Evolutionary conservation across 176 grass and related monocot genomes (phyloP), one percentile per base, ranked within the genome.

Genomic region (Musa schizocarpa): DNA sequence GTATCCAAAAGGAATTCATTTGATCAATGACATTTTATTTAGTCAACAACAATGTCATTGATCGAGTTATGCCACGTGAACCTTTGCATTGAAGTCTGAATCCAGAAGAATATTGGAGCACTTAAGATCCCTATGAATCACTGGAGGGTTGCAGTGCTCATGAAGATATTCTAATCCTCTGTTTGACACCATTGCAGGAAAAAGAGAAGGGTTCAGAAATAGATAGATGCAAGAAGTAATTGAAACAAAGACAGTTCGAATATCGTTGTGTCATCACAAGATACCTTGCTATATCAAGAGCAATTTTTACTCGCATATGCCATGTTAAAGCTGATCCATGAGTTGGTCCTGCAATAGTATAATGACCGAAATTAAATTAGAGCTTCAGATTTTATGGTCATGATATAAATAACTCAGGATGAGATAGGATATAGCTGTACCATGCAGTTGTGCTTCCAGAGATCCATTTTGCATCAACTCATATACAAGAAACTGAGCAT

Each of bases 61-160:
- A 26, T 77, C 13, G 19, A n/a, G 27, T 50, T 50, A 25, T 50
- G 10, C 69, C 5, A 11, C 63, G 8, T 55, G 34, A 72, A 99
- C 95, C 95, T 94, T 99, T 13, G 95, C 86, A 73, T 86, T 92
- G 76, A 87, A 99, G 52, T 94, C 84, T 75, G 86, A 89, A 81
- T 94, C 91, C 72, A 99, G 82, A 82, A 99, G 95, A 84, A 99
- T 88, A 77, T 99, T 99, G 74, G 95, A 99, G n/a, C 88, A 94
- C 67, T 99, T 99, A 52, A 99, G 78, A 82, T 99, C 95, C 84
- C 90, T 99, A 85, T 99, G 95, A 55, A 94, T 94, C 17, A 94
- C 87, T 1, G 90, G 86, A 52, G 91, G 95, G 19, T 73, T 89
- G 78, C 91, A 99, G 83, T 99, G 91, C 76, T 99, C 95, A 70